Evolutionary conservation across 352 stramenopile genomes (phyloP).

Genomic region (Pythium periplocum): DNA sequence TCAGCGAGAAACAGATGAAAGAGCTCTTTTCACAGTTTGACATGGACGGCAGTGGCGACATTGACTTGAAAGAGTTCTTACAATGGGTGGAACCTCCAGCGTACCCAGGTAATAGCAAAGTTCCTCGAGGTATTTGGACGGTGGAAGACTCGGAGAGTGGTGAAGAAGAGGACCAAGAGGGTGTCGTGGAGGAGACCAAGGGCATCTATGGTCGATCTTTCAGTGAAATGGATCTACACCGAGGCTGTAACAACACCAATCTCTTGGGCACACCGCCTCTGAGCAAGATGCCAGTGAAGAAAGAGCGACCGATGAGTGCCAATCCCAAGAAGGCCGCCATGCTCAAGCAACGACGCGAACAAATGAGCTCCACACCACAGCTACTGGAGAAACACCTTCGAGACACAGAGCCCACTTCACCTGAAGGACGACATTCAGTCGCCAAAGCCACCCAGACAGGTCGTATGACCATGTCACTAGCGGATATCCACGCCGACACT

Average conservation of each 20-base stretch:
- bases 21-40: slow-evolving; percentile 64
- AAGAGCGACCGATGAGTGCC: slow-evolving; percentile 55
- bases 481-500: slow-evolving; percentile 24
- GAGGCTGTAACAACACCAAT: slow-evolving; percentile 1
- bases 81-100: slow-evolving; percentile 62
- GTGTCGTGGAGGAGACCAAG: not conserved
- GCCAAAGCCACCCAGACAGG: slow-evolving; percentile 20
- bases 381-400: slow-evolving; percentile 11
- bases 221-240: not conserved
- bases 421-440: slow-evolving; percentile 13
- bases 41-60: slow-evolving; percentile 55
- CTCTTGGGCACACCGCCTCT: slow-evolving; percentile 12
- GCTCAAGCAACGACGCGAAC: slow-evolving; percentile 56
- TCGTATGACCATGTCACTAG: slow-evolving; percentile 28
- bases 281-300: slow-evolving; percentile 26
- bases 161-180: slow-evolving; percentile 8
- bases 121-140: slow-evolving; percentile 62
- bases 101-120: slow-evolving; percentile 47
- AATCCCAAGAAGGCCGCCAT: slow-evolving; percentile 61
- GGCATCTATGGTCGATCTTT: not conserved
- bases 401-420: slow-evolving; percentile 3
- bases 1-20: slow-evolving; percentile 68
- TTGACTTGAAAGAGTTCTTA: slow-evolving; percentile 74
- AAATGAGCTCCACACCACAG: slow-evolving; percentile 14
- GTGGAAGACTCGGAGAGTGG: slow-evolving; percentile 21